Base-by-base conservation (phyloP, 208 protist genomes). In the Blechomonas ayalai region DNA sequence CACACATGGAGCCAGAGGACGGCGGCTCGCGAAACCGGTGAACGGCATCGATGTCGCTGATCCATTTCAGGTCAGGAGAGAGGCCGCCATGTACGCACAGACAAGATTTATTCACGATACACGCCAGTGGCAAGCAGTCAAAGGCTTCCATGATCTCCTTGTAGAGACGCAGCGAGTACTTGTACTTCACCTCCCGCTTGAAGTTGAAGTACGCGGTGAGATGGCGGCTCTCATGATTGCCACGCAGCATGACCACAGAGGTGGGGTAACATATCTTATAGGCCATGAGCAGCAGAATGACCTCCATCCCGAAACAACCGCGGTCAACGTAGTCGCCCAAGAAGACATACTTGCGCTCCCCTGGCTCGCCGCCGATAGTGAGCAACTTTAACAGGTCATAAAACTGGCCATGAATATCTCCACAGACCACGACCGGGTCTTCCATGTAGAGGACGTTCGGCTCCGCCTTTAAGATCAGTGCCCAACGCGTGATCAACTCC, bases 191-290 rank as follows among this genome's bases (percentile, higher is more conserved):
- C 67, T 98, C 96, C 15, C 72, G 60, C 66, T 97, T 97, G 57
- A 97, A 98, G 44, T 96, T 98, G 57, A 98, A 98, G 62, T 97
- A 98, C 15, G 95, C 91, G 9, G 95, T 97, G 5, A 99, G 65
- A 51, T 98, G 95, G n/a, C 95, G 70, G 47, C 92, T 98, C 65
- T 99, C 96, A 61, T 99, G 97, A 68, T 99, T 99, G 29, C 97
- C 97, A 49, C 97, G 84, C 3, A 99, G 57, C 58, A 98, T 79
- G 18, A 90, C 78, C 50, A 98, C 85, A 0, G 69, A 82, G 9
- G 79, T 59, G 5, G 95, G 93, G 54, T 95, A 96, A 31, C 60
- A 55, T 34, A 97, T 82, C 58, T 99, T 99, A 47, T 95, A 87
- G 37, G 85, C 72, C 56, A 95, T 94, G n/a, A 98, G 69, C 24